Conservation (phyloP, 2,329 filamentous ascomycete species). For the Capronia americana region DNA sequence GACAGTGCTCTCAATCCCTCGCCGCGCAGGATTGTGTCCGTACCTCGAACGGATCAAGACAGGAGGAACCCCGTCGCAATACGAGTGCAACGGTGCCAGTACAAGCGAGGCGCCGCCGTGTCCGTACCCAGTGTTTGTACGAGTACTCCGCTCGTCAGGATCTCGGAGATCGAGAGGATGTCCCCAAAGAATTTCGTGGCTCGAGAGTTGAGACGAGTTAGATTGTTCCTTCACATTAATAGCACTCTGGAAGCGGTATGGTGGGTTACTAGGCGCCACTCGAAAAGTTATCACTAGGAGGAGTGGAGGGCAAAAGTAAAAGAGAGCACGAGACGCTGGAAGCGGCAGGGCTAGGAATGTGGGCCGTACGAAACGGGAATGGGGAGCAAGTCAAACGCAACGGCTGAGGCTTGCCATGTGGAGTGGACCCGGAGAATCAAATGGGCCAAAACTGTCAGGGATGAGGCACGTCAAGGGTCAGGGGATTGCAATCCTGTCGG, state of each 20-base stretch:
- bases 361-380: neutral
- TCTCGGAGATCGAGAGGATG: neutral
- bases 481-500: neutral
- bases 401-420: constrained; percentile 10
- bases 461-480: neutral
- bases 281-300: neutral
- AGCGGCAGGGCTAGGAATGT: constrained; percentile 2
- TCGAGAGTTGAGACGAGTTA: neutral
- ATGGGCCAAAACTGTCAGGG: neutral
- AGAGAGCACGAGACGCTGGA: neutral
- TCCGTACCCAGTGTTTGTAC: neutral
- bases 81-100: neutral
- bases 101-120: neutral
- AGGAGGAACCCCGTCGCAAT: neutral
- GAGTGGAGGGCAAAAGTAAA: neutral
- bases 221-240: neutral
- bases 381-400: neutral
- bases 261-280: neutral
- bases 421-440: neutral
- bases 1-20: neutral
- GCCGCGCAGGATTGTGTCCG: neutral
- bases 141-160: neutral
- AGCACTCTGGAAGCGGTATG: neutral
- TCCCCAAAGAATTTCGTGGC: neutral
- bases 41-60: neutral